These are phyloP conservation scores for Backusella tarrabulga DNA, from an alignment of 192 early-diverging fungal species.

Conservation along the genomic window DNA sequence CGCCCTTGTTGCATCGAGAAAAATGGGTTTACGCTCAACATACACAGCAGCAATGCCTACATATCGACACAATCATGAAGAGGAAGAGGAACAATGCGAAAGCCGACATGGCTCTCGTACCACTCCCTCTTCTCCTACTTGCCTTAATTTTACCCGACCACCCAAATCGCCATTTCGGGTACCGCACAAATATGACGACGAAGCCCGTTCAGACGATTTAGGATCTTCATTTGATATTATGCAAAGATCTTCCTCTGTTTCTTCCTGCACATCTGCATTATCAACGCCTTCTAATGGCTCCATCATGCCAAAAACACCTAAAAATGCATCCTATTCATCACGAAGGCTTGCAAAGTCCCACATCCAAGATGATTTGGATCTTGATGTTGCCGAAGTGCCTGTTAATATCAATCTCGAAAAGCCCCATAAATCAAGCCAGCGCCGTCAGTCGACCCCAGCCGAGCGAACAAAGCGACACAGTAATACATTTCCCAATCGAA, in stretches of 20 bases:
- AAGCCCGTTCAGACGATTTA: not conserved
- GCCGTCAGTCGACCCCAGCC: not conserved
- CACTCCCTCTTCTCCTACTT: conserved; percentile 8
- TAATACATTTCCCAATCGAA: conserved; percentile 17
- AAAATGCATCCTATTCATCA: conserved; percentile 7
- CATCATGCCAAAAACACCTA: conserved; percentile 15
- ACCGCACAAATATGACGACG: conserved; percentile 4
- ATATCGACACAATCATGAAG: not conserved
- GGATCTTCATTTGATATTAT: conserved; percentile 17
- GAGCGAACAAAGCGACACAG: conserved; percentile 13
- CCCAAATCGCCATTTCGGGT: conserved; percentile 29
- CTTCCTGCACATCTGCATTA: conserved; percentile 10
- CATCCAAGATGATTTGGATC: not conserved
- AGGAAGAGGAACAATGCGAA: conserved; percentile 5
- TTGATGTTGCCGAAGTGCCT: not conserved
- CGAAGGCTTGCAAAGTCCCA: not conserved
- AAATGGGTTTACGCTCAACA: conserved; percentile 6
- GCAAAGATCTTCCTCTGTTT: conserved; percentile 13
- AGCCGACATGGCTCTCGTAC: not conserved
- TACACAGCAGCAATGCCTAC: not conserved
- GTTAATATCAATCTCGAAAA: not conserved
- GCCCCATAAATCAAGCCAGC: not conserved
- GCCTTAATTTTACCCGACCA: conserved; percentile 11
- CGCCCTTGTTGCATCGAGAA: conserved; percentile 4
- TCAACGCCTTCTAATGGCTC: conserved; percentile 12